Evolutionary conservation across 73 alveolate species (phyloP), one percentile per base, ranked within the genome.

Genomic region (Urostyla sp.): DNA sequence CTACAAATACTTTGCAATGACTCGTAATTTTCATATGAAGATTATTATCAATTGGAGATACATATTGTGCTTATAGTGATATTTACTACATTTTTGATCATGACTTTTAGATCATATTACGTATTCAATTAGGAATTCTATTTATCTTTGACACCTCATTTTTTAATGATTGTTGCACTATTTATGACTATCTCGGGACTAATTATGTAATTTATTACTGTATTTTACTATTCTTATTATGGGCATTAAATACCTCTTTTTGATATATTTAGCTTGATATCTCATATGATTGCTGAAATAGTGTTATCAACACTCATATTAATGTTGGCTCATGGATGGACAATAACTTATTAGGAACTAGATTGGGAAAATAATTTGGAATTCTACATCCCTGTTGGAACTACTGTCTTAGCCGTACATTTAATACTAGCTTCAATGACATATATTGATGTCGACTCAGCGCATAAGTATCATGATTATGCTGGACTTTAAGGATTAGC

Each of bases 311-410:
- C 34, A 21, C 60, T 73, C 5, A 20, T 73, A 0, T 34, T 73
- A 49, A 50, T 73, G 85, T 27, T 73, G 0, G 85, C 85, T 36
- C 59, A 49, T 37, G 85, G 85, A 10, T 73, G 85, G 85, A 73
- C 74, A 15, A 26, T 51, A 1, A n/a, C 36, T 30, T 73, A 46
- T 53, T 36, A 50, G 40, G 74, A 73, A 20, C 4, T 73, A 18
- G 85, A 73, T 51, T 73, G 30, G 52, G 85, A 73, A 32, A 50
- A 48, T 52, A 51, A 51, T 31, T 3, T 73, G 26, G 85, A 73
- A 54, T 44, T 73, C 37, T 73, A 73, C 55, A 26, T 51, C 16
- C 85, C 85, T 16, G 72, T 73, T 35, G 72, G 66, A 21, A 7
- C 74, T 27, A 20, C 53, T 3, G 74, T 52, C 1, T 73, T 73